Conservation (phyloP, 208 protist species). For the Herpetomonas muscarum region DNA sequence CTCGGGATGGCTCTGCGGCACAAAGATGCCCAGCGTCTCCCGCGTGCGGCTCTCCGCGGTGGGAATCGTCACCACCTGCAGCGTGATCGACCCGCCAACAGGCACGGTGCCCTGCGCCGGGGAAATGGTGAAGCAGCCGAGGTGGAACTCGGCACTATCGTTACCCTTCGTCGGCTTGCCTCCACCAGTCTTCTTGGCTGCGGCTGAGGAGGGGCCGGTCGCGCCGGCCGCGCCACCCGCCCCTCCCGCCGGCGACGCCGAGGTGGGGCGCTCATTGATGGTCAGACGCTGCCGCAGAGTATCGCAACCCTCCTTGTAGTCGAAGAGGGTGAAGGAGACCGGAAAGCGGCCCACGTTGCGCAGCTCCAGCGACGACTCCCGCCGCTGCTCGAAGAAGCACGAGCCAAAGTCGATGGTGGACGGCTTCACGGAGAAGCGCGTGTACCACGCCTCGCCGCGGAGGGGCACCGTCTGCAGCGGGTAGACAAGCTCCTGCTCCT, state of each 20-base stretch:
- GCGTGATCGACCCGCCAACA: constrained; percentile 45
- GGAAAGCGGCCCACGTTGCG: constrained; percentile 88
- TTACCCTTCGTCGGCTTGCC: constrained; percentile 20
- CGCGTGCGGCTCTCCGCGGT: constrained; percentile 33
- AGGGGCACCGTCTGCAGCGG: constrained; percentile 78
- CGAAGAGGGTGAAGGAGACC: constrained; percentile 72
- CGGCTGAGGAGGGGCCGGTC: not conserved
- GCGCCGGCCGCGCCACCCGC: not conserved
- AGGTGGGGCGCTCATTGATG: not conserved
- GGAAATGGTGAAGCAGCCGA: constrained; percentile 77
- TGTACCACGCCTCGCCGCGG: constrained; percentile 87
- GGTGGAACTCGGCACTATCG: constrained; percentile 33
- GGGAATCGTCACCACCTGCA: constrained; percentile 82
- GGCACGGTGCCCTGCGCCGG: constrained; percentile 63
- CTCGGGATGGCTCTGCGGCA: constrained; percentile 85
- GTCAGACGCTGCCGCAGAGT: constrained; percentile 2
- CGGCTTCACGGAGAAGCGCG: constrained; percentile 85
- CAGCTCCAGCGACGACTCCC: constrained; percentile 83
- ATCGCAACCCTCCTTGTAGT: constrained; percentile 51
- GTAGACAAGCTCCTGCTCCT: constrained; percentile 78
- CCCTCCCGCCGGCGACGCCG: constrained; percentile 5
- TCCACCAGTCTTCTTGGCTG: constrained; percentile 16
- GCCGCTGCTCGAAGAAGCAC: constrained; percentile 82
- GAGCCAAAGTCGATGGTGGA: constrained; percentile 94
- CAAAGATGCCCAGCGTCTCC: constrained; percentile 87